A percentile compares a stretch with the other conserved stretches of the same genome.
These are phyloP conservation scores for Stephania cephalantha DNA, from an alignment of 164 flowering plant species.

Conservation along the genomic window DNA sequence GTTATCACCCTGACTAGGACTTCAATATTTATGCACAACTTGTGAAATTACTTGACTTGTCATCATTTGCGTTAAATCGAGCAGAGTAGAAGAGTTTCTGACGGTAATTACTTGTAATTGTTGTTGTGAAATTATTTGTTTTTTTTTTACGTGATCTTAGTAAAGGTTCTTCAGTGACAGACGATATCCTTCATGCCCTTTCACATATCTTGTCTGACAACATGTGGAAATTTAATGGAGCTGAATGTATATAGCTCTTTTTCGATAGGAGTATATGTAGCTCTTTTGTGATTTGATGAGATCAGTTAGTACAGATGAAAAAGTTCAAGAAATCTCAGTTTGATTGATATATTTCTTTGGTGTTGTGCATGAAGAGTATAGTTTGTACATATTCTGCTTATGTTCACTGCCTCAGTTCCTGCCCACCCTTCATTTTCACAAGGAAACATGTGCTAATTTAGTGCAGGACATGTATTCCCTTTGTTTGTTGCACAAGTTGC, in stretches of 20 bases:
- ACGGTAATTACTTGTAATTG: too few relatives aligned
- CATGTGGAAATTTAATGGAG: not conserved
- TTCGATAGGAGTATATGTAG: too few relatives aligned
- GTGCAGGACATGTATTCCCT: too few relatives aligned
- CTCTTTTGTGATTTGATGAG: not conserved
- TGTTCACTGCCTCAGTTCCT: not conserved
- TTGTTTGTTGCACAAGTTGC: not conserved
- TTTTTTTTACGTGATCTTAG: not conserved
- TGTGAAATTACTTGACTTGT: not conserved
- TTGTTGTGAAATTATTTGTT: too few relatives aligned
- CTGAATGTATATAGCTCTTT: not conserved
- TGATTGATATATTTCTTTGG: not conserved
- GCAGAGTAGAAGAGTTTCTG: too few relatives aligned
- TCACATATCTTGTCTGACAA: not conserved
- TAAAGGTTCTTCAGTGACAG: not conserved
- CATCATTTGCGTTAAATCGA: too few relatives aligned
- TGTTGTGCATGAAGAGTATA: not conserved
- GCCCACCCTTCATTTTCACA: not conserved
- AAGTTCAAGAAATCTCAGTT: not conserved
- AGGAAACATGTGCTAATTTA: not conserved
- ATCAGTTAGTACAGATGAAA: not conserved
- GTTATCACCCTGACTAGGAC: conserved; percentile 1
- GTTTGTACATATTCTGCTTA: not conserved
- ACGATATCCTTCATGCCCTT: not conserved
- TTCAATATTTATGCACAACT: not conserved